These are phyloP conservation scores for Chlorella variabilis DNA, from an alignment of 163 green algal genomes.

Conservation along the genomic window DNA sequence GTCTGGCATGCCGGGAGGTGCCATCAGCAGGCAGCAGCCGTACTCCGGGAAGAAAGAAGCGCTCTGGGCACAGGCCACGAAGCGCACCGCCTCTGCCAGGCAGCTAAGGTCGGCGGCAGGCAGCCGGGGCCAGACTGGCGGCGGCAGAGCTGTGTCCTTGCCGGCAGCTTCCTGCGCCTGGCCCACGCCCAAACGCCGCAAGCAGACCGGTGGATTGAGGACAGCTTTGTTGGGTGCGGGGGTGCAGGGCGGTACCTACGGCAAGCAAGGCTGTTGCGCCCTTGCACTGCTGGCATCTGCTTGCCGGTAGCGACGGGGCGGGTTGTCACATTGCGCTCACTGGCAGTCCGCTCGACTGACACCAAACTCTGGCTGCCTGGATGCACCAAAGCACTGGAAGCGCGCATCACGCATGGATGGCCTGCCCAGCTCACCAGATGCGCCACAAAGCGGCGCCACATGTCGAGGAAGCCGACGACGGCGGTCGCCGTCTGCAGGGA, in stretches of 20 bases:
- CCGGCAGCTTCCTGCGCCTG: neutral
- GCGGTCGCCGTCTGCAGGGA: neutral
- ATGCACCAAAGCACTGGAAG: no score
- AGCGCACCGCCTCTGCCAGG: neutral
- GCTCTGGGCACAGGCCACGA: no score
- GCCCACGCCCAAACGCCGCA: neutral
- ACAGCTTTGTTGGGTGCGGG: no score
- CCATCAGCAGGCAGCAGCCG: slow-evolving; percentile 48
- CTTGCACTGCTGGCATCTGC: neutral
- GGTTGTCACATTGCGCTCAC: no score
- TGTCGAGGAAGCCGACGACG: neutral
- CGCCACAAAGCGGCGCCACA: neutral
- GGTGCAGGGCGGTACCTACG: no score
- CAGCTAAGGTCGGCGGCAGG: neutral
- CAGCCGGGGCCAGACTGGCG: no score
- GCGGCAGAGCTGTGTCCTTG: no score
- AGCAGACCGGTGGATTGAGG: no score
- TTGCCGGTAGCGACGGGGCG: no score
- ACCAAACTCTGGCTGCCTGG: no score
- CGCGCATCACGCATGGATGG: no score
- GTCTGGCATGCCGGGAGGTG: neutral
- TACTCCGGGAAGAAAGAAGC: slow-evolving; percentile 40
- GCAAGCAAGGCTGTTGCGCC: neutral
- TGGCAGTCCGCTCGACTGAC: no score
- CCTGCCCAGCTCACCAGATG: slow-evolving; percentile 32